A percentile compares a stretch with the other conserved stretches of the same genome.
Evolutionary conservation across 352 stramenopile genomes (phyloP).

Genomic region (Globisporangium viniferum): DNA sequence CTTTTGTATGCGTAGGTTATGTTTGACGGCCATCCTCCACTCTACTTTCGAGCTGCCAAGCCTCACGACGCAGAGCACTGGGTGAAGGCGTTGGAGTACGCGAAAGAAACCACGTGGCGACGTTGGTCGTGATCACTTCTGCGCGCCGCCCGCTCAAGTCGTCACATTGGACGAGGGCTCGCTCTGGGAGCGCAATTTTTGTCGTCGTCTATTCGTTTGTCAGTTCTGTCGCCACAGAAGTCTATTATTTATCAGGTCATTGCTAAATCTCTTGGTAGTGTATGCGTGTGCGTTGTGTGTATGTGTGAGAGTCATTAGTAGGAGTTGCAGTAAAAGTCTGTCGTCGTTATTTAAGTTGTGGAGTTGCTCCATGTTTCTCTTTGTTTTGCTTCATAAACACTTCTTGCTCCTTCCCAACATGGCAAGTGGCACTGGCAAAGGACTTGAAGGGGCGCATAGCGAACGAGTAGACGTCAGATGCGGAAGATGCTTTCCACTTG

Average conservation of each 20-base stretch:
- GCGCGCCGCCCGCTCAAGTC: no score
- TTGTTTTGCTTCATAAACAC: no score
- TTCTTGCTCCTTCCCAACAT: no score
- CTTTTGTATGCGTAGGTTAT: conserved; percentile 14
- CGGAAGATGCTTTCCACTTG: no score
- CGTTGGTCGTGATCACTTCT: conserved; percentile 11
- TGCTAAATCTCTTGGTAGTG: neutral
- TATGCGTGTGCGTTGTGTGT: neutral
- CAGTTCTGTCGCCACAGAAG: neutral
- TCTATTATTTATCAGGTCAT: neutral
- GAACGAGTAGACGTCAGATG: no score
- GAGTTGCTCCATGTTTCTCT: neutral
- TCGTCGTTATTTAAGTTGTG: neutral
- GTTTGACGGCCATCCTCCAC: conserved; percentile 24
- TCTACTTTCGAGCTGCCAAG: conserved; percentile 20
- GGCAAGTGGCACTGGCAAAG: no score
- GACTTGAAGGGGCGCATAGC: no score
- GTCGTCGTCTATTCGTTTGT: neutral
- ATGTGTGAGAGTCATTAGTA: neutral
- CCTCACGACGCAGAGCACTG: conserved; percentile 23
- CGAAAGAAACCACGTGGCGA: conserved; percentile 30
- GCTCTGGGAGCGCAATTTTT: neutral
- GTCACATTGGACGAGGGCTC: no score
- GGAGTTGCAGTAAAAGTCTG: neutral
- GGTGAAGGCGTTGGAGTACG: conserved; percentile 30